phyloP scores from a whole-genome alignment of 768 basidiomycete genomes.

The Rhizopogon vesiculosus region DNA sequence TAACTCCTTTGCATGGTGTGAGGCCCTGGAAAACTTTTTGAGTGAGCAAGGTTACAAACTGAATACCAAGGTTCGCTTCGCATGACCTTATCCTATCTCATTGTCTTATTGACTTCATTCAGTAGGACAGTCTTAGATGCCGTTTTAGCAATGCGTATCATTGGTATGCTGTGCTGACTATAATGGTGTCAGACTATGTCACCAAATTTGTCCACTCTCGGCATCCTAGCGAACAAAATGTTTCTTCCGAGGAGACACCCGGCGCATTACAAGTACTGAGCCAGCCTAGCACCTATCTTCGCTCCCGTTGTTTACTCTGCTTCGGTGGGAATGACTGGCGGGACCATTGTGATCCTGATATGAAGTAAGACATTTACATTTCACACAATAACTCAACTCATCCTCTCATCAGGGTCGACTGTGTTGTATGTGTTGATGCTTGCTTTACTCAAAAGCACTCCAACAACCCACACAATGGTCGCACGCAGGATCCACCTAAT shows the following conservation, averaged over 20 bases:
- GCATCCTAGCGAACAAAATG: background rate
- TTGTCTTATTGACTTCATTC: too few species aligned
- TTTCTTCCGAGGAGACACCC: background rate
- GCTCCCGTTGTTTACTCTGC: conserved; percentile 19
- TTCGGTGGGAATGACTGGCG: conserved; percentile 17
- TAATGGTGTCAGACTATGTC: background rate
- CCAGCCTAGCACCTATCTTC: conserved; percentile 15
- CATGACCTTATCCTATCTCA: too few species aligned
- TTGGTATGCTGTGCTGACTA: conserved; percentile 14
- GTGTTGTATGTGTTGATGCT: conserved; percentile 24
- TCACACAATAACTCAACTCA: background rate
- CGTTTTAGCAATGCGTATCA: conserved; percentile 18
- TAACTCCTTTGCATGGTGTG: conserved; percentile 5
- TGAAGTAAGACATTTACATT: background rate
- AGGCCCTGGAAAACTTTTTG: conserved; percentile 8
- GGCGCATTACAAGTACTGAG: background rate
- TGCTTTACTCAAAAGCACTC: conserved; percentile 29
- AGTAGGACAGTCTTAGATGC: conserved; percentile 20
- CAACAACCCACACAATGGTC: background rate
- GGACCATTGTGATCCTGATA: background rate
- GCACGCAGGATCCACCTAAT: background rate
- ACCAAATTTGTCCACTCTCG: background rate
- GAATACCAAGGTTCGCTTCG: too few species aligned
- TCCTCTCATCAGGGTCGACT: background rate
- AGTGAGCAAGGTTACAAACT: too few species aligned